phyloP scores from a whole-genome alignment of 140 eudicot genomes.

The Bidens hawaiensis region DNA sequence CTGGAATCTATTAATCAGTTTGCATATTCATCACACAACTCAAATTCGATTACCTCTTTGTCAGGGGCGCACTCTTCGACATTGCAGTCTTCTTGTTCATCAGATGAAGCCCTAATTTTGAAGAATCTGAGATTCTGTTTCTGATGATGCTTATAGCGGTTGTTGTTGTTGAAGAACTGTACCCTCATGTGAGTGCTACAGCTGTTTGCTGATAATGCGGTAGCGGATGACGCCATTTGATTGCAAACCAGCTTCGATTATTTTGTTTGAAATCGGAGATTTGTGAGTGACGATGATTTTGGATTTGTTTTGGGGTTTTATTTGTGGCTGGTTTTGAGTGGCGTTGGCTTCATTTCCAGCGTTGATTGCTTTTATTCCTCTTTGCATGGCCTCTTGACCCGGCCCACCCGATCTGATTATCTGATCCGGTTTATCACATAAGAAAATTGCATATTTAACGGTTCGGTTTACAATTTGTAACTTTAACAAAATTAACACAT shows the following conservation, averaged over 20 bases:
- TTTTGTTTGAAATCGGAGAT: slow-evolving; percentile 1
- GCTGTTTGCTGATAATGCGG: slow-evolving; percentile 46
- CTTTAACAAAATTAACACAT: too few species aligned
- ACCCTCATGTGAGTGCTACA: slow-evolving; percentile 34
- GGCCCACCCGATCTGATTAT: not conserved
- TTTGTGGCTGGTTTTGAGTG: slow-evolving; percentile 39
- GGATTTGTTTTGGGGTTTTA: slow-evolving; percentile 15
- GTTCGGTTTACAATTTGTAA: too few species aligned
- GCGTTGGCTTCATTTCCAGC: slow-evolving; percentile 29
- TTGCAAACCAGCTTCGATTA: not conserved
- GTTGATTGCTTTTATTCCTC: slow-evolving; percentile 19
- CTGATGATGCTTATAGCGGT: slow-evolving; percentile 22
- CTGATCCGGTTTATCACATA: too few species aligned
- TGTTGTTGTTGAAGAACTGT: slow-evolving; percentile 31
- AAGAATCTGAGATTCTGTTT: slow-evolving; percentile 27
- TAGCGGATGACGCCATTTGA: slow-evolving; percentile 35
- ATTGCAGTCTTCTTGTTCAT: slow-evolving; percentile 67
- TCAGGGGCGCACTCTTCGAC: slow-evolving; percentile 97
- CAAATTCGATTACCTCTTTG: slow-evolving; percentile 92
- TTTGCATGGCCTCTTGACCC: slow-evolving; percentile 5
- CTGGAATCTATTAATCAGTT: too few species aligned
- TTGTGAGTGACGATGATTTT: not conserved
- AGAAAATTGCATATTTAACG: too few species aligned
- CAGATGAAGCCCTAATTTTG: slow-evolving; percentile 57
- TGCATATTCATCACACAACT: too few species aligned